Base-by-base conservation (phyloP, 1,284 basidiomycete species). In the Ustilago shanxiensis region DNA sequence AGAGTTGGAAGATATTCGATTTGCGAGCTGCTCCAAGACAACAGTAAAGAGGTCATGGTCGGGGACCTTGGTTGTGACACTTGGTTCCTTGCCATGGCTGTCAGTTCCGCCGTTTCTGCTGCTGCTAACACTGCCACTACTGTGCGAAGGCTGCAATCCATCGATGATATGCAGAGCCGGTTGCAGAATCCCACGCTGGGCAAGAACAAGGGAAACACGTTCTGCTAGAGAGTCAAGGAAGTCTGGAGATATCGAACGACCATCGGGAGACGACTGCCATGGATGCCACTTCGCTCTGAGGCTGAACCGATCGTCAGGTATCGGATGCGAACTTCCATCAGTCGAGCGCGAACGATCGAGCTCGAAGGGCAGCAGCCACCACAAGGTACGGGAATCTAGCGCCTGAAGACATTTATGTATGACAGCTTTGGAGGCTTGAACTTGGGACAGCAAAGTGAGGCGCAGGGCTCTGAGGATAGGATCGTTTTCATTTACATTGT, bases 331-430 rank as follows among this genome's bases (percentile, higher is more conserved):
- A 16, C 11, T 4, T 14, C 13, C 35, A 4, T 29, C 22, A 16
- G 22, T 18, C 14, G 24, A 11, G 22, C 29, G 8, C 11, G 45
- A 22, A 8, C 47, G 47, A 29, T 72, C 65, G 18, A 67, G 58
- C 55, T 72, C 62, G 54, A 77, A 72, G 14, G 74, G 66, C 7
- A 77, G 52, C 9, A 77, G 62, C 69, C 69, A 72, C 57, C 69
- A 67, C 5, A 77, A 60, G 5, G 74, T 72, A 1, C 62, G 47
- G 2, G 74, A 66, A 31, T 72, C 69, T 3, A 77, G 35, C 5
- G 60, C 60, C 26, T 69, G 62, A 5, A 77, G 66, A 31, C 66
- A 68, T 33, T 56, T 68, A 37, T 69, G 69, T 2, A 77, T 47
- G 35, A 53, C 62, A 24, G 58, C 63, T 26, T 72, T 77, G 29